A percentile compares a stretch with the other conserved stretches of the same genome.
Conservation (phyloP, 2,329 filamentous ascomycete species). For the Cladosporium sp. region DNA sequence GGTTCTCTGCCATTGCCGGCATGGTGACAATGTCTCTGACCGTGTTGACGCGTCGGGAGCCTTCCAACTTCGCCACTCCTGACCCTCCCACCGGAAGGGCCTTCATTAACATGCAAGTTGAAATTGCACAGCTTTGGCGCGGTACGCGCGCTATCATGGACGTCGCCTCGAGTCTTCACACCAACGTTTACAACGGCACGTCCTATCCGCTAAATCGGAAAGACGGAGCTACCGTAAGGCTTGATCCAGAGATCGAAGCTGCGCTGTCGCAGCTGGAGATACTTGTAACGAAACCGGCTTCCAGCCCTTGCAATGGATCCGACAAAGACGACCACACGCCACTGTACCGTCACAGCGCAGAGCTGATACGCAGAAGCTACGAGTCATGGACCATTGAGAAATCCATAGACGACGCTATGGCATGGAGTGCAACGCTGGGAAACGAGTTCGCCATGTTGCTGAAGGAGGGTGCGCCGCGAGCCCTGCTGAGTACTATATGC, state of each 20-base stretch:
- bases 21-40: conserved; percentile 1
- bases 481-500: not conserved
- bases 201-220: not conserved
- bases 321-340: not conserved
- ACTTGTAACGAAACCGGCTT: not conserved
- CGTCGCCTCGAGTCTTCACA: not conserved
- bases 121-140: conserved; percentile 1
- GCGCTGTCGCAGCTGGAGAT: not conserved
- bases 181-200: not conserved
- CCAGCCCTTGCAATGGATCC: not conserved
- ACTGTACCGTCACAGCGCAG: not conserved
- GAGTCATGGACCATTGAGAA: not conserved
- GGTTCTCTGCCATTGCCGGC: conserved; percentile 2
- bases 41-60: not conserved
- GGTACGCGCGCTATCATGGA: not conserved
- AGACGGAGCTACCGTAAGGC: not conserved
- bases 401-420: not conserved
- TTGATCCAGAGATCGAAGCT: not conserved
- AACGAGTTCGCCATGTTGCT: conserved; percentile 1
- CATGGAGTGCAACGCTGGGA: not conserved
- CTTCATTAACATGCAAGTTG: conserved; percentile 6
- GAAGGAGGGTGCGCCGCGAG: not conserved
- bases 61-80: not conserved
- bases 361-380: not conserved
- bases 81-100: not conserved